A percentile compares a stretch with the other conserved stretches of the same genome.
Conservation (phyloP, 1,284 basidiomycete species). For the Ustilago sp. region DNA sequence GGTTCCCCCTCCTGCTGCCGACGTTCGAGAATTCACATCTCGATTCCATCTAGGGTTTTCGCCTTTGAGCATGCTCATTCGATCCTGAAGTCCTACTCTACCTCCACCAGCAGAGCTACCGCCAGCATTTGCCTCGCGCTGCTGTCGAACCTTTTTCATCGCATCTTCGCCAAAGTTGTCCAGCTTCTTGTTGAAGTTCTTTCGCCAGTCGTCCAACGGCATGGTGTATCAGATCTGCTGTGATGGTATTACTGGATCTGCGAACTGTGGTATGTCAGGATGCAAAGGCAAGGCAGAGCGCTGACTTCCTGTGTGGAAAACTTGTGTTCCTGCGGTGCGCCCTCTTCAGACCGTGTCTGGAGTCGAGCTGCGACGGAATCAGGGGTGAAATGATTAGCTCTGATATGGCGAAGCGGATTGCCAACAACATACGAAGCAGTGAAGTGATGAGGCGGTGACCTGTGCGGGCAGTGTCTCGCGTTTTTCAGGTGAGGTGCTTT, state of each 20-base stretch:
- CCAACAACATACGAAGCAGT: background rate
- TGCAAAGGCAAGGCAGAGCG: background rate
- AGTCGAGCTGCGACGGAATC: background rate
- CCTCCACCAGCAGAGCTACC: conserved; percentile 6
- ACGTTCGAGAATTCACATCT: conserved; percentile 28
- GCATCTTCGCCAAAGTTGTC: conserved; percentile 53
- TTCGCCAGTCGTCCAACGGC: conserved; percentile 48
- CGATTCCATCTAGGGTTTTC: conserved; percentile 48
- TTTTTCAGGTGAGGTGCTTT: background rate
- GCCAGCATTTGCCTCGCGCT: conserved; percentile 45
- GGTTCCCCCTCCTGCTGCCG: conserved; percentile 1
- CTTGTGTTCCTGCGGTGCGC: background rate
- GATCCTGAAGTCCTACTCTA: conserved; percentile 36
- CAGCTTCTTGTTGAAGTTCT: conserved; percentile 55
- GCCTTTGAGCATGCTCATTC: conserved; percentile 52
- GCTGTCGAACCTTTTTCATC: conserved; percentile 40
- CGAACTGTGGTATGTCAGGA: background rate
- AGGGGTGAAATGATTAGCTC: background rate
- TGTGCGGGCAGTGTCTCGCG: conserved; percentile 6
- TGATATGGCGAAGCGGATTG: background rate
- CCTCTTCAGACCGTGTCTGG: background rate
- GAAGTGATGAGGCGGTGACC: conserved; percentile 15
- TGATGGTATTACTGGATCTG: background rate
- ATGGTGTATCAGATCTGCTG: conserved; percentile 10
- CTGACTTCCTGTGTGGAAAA: background rate